Percentiles rank a stretch among this genome's conserved stretches.
Conservation (phyloP, 768 basidiomycete species). For the Kwoniella mangroviensis region DNA sequence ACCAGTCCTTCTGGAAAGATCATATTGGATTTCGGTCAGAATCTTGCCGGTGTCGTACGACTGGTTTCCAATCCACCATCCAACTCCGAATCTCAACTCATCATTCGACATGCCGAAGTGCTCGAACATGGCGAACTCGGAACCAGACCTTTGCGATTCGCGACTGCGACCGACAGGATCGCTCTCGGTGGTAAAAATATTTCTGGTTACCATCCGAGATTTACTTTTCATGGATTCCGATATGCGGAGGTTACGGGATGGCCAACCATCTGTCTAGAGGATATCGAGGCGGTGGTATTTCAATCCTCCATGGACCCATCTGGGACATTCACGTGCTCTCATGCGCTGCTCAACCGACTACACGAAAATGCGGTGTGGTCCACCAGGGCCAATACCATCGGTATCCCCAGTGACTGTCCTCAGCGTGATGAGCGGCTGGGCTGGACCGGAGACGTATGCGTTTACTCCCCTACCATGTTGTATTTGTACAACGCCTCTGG, state of each 20-base stretch:
- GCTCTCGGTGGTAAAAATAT: constrained; percentile 20
- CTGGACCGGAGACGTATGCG: constrained; percentile 55
- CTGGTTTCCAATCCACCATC: constrained; percentile 18
- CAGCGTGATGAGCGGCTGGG: constrained; percentile 55
- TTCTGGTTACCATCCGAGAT: constrained; percentile 44
- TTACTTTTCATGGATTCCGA: constrained; percentile 54
- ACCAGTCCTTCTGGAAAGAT: constrained; percentile 46
- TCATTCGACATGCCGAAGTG: constrained; percentile 51
- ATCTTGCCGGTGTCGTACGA: constrained; percentile 47
- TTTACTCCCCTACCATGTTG: constrained; percentile 45
- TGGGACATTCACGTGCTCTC: constrained; percentile 45
- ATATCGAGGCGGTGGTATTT: constrained; percentile 37
- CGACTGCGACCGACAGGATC: constrained; percentile 34
- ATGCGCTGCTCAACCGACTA: constrained; percentile 37
- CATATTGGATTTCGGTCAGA: constrained; percentile 55
- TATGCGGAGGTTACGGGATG: constrained; percentile 44
- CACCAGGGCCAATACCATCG: constrained; percentile 41
- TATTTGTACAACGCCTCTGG: constrained; percentile 45
- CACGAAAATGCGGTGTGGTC: constrained; percentile 47
- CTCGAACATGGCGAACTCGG: constrained; percentile 53
- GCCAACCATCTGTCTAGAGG: constrained; percentile 20
- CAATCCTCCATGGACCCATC: constrained; percentile 35
- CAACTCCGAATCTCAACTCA: constrained; percentile 12
- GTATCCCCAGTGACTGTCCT: constrained; percentile 53
- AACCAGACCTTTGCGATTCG: constrained; percentile 40